Conservation (phyloP, 2,329 filamentous ascomycete genomes). For the Penicillium oxalicum region DNA sequence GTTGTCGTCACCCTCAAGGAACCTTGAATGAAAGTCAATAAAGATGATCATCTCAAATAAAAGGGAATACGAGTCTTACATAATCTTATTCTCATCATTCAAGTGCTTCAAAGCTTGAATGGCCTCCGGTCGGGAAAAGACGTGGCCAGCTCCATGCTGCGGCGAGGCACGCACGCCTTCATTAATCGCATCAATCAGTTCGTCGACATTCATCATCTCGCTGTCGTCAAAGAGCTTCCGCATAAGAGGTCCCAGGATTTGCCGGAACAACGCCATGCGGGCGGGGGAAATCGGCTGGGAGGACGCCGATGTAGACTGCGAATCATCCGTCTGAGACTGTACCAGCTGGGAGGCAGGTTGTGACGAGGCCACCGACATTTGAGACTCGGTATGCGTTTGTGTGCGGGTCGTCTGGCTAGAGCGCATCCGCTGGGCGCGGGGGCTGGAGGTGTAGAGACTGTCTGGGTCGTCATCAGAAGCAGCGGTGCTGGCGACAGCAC, state of each 20-base stretch:
- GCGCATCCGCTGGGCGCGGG: slow-evolving; percentile 37
- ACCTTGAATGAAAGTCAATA: slow-evolving; percentile 27
- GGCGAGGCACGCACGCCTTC: slow-evolving; percentile 49
- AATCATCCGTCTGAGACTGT: slow-evolving; percentile 43
- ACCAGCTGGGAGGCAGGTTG: slow-evolving; percentile 67
- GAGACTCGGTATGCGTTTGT: slow-evolving; percentile 41
- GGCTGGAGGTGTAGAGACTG: slow-evolving; percentile 50
- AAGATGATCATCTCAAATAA: not conserved
- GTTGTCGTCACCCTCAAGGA: slow-evolving; percentile 50
- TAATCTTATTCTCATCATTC: slow-evolving; percentile 81
- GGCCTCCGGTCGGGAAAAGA: slow-evolving; percentile 68
- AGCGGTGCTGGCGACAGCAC: slow-evolving; percentile 37
- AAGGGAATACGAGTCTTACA: slow-evolving; percentile 53
- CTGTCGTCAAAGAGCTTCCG: slow-evolving; percentile 72
- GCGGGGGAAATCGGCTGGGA: slow-evolving; percentile 42
- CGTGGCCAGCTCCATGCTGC: slow-evolving; percentile 45
- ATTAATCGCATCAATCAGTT: slow-evolving; percentile 76
- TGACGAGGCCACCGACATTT: slow-evolving; percentile 72
- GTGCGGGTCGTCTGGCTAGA: slow-evolving; percentile 37
- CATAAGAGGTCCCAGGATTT: slow-evolving; percentile 74
- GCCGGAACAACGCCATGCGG: slow-evolving; percentile 69
- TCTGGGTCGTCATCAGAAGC: slow-evolving; percentile 50
- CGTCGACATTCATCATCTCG: slow-evolving; percentile 70
- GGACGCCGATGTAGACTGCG: slow-evolving; percentile 36
- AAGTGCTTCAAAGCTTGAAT: slow-evolving; percentile 70